A percentile compares a stretch with the other conserved stretches of the same genome.
phyloP scores from a whole-genome alignment of 1,284 basidiomycete genomes.

The Marasmius sp. region DNA sequence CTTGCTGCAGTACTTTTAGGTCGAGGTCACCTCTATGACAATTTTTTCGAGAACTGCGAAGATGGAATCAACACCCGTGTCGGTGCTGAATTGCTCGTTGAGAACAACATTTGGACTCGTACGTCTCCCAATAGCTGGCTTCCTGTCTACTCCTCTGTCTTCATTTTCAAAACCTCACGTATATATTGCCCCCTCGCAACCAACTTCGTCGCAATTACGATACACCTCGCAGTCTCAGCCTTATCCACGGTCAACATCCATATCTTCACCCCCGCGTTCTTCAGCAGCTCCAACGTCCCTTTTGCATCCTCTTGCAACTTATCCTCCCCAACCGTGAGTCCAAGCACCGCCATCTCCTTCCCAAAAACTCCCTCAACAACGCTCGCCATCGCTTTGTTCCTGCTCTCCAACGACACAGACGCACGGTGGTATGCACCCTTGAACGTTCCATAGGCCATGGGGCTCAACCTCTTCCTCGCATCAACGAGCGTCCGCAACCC shows the following conservation, averaged over 20 bases:
- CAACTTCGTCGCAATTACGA: slow-evolving; percentile 95
- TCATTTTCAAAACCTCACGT: slow-evolving; percentile 92
- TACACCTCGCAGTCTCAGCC: slow-evolving; percentile 98
- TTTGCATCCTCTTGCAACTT: slow-evolving; percentile 98
- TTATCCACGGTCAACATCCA: slow-evolving; percentile 99
- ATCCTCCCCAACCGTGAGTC: slow-evolving; percentile 97
- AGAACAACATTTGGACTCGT: slow-evolving; percentile 45
- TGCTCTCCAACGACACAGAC: slow-evolving; percentile 72
- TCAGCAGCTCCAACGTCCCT: slow-evolving; percentile 86
- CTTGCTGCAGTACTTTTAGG: slow-evolving; percentile 10
- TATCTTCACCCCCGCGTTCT: slow-evolving; percentile 97
- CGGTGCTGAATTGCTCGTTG: slow-evolving; percentile 45
- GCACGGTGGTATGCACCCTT: slow-evolving; percentile 78
- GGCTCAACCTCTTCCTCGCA: slow-evolving; percentile 76
- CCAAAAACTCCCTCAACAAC: slow-evolving; percentile 84
- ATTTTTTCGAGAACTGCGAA: slow-evolving; percentile 34
- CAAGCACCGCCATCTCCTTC: slow-evolving; percentile 87
- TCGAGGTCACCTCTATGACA: slow-evolving; percentile 48
- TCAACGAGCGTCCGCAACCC: slow-evolving; percentile 94
- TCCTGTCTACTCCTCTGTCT: slow-evolving; percentile 57
- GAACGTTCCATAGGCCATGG: slow-evolving; percentile 75
- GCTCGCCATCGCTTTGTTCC: slow-evolving; percentile 78
- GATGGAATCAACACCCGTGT: slow-evolving; percentile 52
- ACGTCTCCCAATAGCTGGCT: slow-evolving; percentile 7
- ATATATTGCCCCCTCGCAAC: slow-evolving; percentile 97